Evolutionary conservation across 176 grass and related monocot species (phyloP).

Genomic region (Metroxylon sagu): DNA sequence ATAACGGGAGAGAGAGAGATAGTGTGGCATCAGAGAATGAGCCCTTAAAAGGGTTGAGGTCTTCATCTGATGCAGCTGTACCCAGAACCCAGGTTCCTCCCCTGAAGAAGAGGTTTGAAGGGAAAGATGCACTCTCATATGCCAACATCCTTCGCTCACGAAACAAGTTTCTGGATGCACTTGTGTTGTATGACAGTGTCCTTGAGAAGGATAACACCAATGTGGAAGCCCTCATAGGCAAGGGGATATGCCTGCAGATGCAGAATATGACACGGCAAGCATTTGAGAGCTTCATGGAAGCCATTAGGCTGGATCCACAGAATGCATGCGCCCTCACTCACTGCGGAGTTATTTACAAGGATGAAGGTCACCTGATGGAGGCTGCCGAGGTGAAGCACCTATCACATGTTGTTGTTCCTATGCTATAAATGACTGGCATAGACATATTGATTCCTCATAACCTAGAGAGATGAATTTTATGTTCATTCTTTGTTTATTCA

Average conservation of each 20-base stretch:
- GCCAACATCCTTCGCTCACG: conserved; percentile 78
- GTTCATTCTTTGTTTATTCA: too few species aligned
- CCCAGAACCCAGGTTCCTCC: conserved; percentile 4
- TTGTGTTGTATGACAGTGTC: conserved; percentile 56
- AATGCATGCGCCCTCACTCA: conserved; percentile 85
- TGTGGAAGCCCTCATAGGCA: conserved; percentile 86
- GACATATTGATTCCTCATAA: too few species aligned
- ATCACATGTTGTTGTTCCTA: background rate
- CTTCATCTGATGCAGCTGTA: background rate
- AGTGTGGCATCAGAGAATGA: conserved; percentile 7
- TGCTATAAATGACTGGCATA: too few species aligned
- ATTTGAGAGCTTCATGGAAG: conserved; percentile 60
- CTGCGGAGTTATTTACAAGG: conserved; percentile 92
- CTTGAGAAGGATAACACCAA: conserved; percentile 53
- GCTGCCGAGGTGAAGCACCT: conserved; percentile 64
- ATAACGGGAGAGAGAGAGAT: conserved; percentile 8
- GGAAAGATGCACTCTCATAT: conserved; percentile 47
- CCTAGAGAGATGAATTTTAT: too few species aligned
- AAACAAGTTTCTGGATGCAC: conserved; percentile 80
- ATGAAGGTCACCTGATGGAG: conserved; percentile 82
- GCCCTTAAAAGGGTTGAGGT: background rate
- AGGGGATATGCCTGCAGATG: conserved; percentile 87
- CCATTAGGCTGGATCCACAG: conserved; percentile 48
- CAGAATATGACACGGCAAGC: conserved; percentile 54
- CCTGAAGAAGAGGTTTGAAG: conserved; percentile 12